These are phyloP conservation scores for Rehmannia glutinosa DNA, from an alignment of 257 asterid species.

Conservation along the genomic window DNA sequence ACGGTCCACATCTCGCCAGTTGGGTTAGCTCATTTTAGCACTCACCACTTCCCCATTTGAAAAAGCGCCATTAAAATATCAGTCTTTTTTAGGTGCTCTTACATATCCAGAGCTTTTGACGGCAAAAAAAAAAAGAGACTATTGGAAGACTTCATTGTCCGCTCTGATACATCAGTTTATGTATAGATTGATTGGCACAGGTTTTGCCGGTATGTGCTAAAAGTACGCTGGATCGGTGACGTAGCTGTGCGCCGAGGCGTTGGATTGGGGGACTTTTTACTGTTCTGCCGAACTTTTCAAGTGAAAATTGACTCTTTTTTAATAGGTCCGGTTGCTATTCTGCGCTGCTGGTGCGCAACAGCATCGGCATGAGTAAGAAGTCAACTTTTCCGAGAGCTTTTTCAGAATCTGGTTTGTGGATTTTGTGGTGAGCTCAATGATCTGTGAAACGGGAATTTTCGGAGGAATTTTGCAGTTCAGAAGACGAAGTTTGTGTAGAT, in stretches of 20 bases:
- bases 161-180: background rate
- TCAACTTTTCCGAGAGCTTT: no score
- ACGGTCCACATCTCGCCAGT: constrained; percentile 11
- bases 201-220: constrained; percentile 12
- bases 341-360: constrained; percentile 11
- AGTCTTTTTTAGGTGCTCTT: background rate
- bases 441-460: constrained; percentile 2
- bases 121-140: background rate
- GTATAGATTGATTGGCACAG: background rate
- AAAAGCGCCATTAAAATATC: constrained; percentile 41
- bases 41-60: constrained; percentile 13
- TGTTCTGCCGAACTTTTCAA: background rate
- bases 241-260: background rate
- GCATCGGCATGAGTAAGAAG: no score
- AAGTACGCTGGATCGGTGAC: constrained; percentile 19
- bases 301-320: constrained; percentile 2
- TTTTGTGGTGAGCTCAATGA: background rate
- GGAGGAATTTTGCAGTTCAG: background rate
- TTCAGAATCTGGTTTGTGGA: background rate
- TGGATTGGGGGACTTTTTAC: background rate
- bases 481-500: background rate
- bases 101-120: background rate
- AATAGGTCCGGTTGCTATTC: background rate
- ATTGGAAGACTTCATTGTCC: background rate
- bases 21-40: constrained; percentile 27